A percentile compares a stretch with the other conserved stretches of the same genome.
These are phyloP conservation scores for Cinnamomum micranthum DNA, from an alignment of 164 flowering plant species.

Conservation along the genomic window DNA sequence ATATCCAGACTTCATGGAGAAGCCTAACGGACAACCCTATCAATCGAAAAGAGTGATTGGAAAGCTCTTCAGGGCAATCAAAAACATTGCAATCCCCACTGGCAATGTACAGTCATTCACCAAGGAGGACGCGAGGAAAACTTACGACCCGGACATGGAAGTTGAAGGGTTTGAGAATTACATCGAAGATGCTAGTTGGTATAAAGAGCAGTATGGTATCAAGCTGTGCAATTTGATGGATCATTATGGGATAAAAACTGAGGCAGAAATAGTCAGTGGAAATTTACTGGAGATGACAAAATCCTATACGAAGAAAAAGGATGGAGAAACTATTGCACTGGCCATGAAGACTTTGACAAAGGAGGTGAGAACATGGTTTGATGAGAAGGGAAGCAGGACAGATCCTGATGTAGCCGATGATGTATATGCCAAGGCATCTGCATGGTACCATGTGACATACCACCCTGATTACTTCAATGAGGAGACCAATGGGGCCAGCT, in stretches of 20 bases:
- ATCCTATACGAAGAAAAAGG: constrained; percentile 45
- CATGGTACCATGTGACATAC: constrained; percentile 88
- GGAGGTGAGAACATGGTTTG: constrained; percentile 72
- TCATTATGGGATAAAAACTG: constrained; percentile 70
- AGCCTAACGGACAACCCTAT: constrained; percentile 64
- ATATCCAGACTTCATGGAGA: constrained; percentile 93
- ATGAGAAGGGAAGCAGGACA: constrained; percentile 18
- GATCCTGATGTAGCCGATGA: constrained; percentile 18
- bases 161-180: constrained; percentile 64
- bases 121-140: constrained; percentile 37
- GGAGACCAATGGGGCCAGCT: constrained; percentile 53
- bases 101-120: constrained; percentile 42
- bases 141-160: constrained; percentile 76
- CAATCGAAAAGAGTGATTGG: constrained; percentile 36
- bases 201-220: constrained; percentile 58
- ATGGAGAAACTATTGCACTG: constrained; percentile 48
- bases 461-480: constrained; percentile 57
- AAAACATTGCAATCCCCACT: constrained; percentile 30
- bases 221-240: constrained; percentile 74
- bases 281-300: constrained; percentile 51
- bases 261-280: constrained; percentile 75
- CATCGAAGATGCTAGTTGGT: constrained; percentile 54
- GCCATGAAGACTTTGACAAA: constrained; percentile 68
- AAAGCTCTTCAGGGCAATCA: constrained; percentile 58
- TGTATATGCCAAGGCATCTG: constrained; percentile 67